Base-by-base conservation (phyloP, 495 filamentous ascomycete genomes). In the Tuber magnatum region DNA sequence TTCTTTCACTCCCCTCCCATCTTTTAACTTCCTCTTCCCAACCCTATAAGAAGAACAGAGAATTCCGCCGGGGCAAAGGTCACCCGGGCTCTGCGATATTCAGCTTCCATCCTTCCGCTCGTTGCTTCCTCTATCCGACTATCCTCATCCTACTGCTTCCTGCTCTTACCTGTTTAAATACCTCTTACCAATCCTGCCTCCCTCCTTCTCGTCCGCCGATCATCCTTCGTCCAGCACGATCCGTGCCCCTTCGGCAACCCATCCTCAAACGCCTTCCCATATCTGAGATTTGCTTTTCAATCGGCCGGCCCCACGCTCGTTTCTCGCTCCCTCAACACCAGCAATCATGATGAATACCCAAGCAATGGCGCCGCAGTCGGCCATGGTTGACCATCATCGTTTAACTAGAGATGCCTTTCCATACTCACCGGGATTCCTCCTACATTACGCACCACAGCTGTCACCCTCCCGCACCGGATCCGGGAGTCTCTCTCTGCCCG, bases 261-360 rank as follows among this genome's bases (percentile, higher is more conserved):
- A 65, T 35, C 56, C 56, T 35, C 28, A 35, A 65, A 16, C 56
- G 14, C 56, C 77, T 75, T 77, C 72, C 70, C 69, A 73, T 70
- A 73, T 70, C 70, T 79, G 73, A 75, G 46, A 68, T 56, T 28
- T 18, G 72, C 69, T 75, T 72, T 75, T 28, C 76, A 78, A 78
- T 79, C 76, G 43, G 76, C 72, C 77, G 78, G 76, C 68, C 76
- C 77, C 73, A 79, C 77, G 76, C 77, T 79, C 77, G 77, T 79
- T 79, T 79, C 77, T 78, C 44, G 65, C 69, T 51, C 43, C 73
- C 44, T 38, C 71, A 74, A 77, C 76, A 65, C 61, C 70, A 68
- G 43, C 72, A 75, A 75, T 72, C 44, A 79, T 79, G 77, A 79
- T 79, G 77, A 79, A 79, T 72, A 69, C 77, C 18, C 56, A 65